phyloP scores from a whole-genome alignment of 2,329 filamentous ascomycete genomes.

The Graphiopsis chlorocephala region DNA sequence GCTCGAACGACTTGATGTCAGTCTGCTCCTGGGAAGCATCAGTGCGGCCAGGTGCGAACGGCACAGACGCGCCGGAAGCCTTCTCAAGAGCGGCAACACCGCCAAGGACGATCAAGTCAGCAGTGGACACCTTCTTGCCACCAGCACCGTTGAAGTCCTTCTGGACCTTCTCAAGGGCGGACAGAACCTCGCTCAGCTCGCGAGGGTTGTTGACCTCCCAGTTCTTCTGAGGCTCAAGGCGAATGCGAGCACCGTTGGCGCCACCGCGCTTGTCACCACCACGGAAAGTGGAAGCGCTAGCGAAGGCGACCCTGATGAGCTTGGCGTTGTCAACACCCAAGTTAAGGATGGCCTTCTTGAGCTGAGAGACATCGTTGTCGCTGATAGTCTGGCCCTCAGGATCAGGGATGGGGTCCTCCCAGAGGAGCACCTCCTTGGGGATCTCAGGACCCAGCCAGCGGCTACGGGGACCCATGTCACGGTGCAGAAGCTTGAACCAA shows the following conservation, averaged over 20 bases:
- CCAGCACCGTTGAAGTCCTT: conserved; percentile 59
- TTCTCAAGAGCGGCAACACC: conserved; percentile 70
- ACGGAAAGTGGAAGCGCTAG: conserved; percentile 69
- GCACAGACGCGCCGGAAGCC: conserved; percentile 62
- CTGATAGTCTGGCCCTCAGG: conserved; percentile 58
- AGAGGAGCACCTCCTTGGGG: conserved; percentile 65
- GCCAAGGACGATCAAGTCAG: conserved; percentile 74
- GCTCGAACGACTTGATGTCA: conserved; percentile 60
- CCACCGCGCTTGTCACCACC: conserved; percentile 77
- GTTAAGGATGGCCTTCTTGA: conserved; percentile 68
- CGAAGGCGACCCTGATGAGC: conserved; percentile 66
- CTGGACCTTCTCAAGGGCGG: conserved; percentile 63
- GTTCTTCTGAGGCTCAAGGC: conserved; percentile 67
- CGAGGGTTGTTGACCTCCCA: conserved; percentile 71
- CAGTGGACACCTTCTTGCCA: conserved; percentile 72
- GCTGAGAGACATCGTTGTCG: conserved; percentile 58
- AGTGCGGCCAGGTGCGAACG: conserved; percentile 69
- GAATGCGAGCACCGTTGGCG: conserved; percentile 76
- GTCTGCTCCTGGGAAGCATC: conserved; percentile 73
- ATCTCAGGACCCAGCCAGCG: conserved; percentile 75
- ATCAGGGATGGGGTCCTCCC: conserved; percentile 71
- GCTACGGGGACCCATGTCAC: conserved; percentile 69
- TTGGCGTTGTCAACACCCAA: conserved; percentile 59
- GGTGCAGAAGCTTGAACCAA: conserved; percentile 82
- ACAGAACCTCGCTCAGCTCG: conserved; percentile 61